A percentile compares a stretch with the other conserved stretches of the same genome.
Evolutionary conservation across 768 basidiomycete genomes (phyloP).

Genomic region (Russula emetica): DNA sequence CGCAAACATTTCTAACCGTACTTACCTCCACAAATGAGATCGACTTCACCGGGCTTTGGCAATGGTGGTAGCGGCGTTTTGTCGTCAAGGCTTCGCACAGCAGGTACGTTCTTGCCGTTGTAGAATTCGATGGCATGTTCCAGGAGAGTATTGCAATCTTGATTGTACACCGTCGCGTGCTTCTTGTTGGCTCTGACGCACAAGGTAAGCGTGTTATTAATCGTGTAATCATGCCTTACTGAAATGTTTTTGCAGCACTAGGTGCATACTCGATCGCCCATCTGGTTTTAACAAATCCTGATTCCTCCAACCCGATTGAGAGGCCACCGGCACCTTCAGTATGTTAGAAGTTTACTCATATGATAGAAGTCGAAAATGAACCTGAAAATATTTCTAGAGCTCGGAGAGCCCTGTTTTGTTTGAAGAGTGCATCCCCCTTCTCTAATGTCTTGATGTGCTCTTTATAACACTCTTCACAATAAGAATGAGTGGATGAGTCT

Average conservation of each 20-base stretch:
- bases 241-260: conserved; percentile 59
- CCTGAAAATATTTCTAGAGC: conserved; percentile 70
- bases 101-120: conserved; percentile 40
- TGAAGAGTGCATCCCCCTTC: conserved; percentile 34
- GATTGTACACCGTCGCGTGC: conserved; percentile 54
- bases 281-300: conserved; percentile 56
- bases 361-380: conserved; percentile 28
- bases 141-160: conserved; percentile 57
- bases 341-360: not conserved
- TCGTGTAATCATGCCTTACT: conserved; percentile 37
- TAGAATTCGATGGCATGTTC: conserved; percentile 50
- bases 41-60: conserved; percentile 57
- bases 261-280: conserved; percentile 67
- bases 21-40: conserved; percentile 72
- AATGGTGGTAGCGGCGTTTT: conserved; percentile 41
- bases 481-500: conserved; percentile 30
- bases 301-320: conserved; percentile 59
- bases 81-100: conserved; percentile 41
- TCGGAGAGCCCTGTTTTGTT: conserved; percentile 44
- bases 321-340: conserved; percentile 69
- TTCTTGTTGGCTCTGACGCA: conserved; percentile 58
- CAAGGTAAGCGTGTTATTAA: conserved; percentile 3
- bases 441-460: conserved; percentile 35
- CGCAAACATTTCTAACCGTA: not conserved
- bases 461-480: conserved; percentile 42